Evolutionary conservation across 768 basidiomycete species (phyloP), one percentile per base, ranked within the genome.

Genomic region (Mycena metata): DNA sequence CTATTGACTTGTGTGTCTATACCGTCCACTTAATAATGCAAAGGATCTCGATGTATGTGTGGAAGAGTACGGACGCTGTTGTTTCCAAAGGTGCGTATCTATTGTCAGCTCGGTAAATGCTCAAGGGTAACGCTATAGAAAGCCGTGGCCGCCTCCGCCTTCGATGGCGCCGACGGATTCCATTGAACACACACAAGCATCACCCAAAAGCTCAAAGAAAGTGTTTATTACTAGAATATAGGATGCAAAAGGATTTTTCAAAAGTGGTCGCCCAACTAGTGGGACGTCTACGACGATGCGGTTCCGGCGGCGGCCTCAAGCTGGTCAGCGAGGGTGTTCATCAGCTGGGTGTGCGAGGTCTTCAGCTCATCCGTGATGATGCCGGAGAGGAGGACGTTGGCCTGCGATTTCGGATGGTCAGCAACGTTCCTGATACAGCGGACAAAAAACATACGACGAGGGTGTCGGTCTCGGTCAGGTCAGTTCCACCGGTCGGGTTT

Each of bases 381-480:
- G 16, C 21, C 26, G 21, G 19, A 46, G 54, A 72, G 60, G 42
- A 72, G 67, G 50, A 72, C 58, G 60, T 72, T 69, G 39, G 70
- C 66, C 70, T 72, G 59, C 15, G 1, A 39, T 45, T 47, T 12
- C 17, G 3, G 9, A 35, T n/a, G 23, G 35, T 66, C 23, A 69
- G 64, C 17, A 9, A 7, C 7, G 15, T n/a, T 4, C 19, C 12
- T 42, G n/a, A 15, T 3, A 2, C 3, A 15, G 8, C 5, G 52
- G 51, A 30, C 23, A 50, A 19, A 26, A 24, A 6, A 51, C 57
- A 36, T 54, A 72, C 70, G 0, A 63, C 66, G 36, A 72, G 55
- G 19, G 70, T 72, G 50, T 72, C 70, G 24, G 70, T 72, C 56
- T 72, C 70, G 23, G 70, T 72, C 42, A 72, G 43, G 47, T 72